Evolutionary conservation across 768 basidiomycete genomes (phyloP).

Genomic region (Auriscalpium vulgare): DNA sequence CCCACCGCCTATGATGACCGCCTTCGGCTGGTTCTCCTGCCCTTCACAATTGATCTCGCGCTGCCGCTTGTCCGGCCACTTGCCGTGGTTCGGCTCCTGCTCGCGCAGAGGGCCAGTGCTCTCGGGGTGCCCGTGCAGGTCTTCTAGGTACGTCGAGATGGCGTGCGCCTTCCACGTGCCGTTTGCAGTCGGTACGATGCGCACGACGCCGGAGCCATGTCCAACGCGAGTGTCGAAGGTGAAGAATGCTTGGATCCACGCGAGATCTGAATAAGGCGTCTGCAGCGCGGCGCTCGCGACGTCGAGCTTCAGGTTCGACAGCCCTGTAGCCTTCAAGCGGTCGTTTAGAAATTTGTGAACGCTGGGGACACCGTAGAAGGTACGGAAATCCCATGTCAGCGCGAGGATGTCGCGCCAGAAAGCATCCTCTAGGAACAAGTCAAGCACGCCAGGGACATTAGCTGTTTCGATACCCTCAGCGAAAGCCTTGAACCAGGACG

Average conservation of each 20-base stretch:
- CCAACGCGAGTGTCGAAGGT: slow-evolving; percentile 36
- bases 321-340: slow-evolving; percentile 27
- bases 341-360: slow-evolving; percentile 40
- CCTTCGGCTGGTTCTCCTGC: slow-evolving; percentile 37
- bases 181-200: slow-evolving; percentile 35
- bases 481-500: slow-evolving; percentile 17
- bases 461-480: slow-evolving; percentile 2
- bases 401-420: slow-evolving; percentile 58
- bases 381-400: slow-evolving; percentile 57
- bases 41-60: slow-evolving; percentile 28
- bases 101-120: slow-evolving; percentile 27
- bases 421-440: slow-evolving; percentile 20
- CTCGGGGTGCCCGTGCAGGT: slow-evolving; percentile 38
- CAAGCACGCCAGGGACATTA: slow-evolving; percentile 11
- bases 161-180: slow-evolving; percentile 40
- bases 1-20: slow-evolving; percentile 43
- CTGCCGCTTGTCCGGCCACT: slow-evolving; percentile 32
- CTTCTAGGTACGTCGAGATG: slow-evolving; percentile 44
- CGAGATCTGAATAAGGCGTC: slow-evolving; percentile 27
- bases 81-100: slow-evolving; percentile 29
- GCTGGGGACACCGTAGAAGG: slow-evolving; percentile 35
- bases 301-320: slow-evolving; percentile 19
- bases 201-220: slow-evolving; percentile 34
- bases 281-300: slow-evolving; percentile 16
- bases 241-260: slow-evolving; percentile 38